Evolutionary conservation across 1,139 yeast species (phyloP).

Genomic region (Lodderomyces theae): DNA sequence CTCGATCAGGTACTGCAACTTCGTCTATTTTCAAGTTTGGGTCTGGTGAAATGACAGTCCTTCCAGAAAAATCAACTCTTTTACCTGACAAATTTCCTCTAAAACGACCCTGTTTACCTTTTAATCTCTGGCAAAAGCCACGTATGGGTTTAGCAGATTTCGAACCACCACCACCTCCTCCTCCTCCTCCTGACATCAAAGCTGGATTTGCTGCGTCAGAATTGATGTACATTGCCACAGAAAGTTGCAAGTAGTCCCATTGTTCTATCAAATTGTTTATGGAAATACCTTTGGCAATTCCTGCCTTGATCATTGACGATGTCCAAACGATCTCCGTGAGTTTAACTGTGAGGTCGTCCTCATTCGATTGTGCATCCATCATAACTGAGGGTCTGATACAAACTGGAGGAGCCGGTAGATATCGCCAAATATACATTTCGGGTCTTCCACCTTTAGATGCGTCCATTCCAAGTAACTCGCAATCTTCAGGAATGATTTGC

Average conservation of each 20-base stretch:
- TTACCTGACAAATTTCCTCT: conserved; percentile 98
- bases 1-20: conserved; percentile 97
- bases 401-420: conserved; percentile 97
- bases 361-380: conserved; percentile 94
- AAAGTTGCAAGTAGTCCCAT: conserved; percentile 95
- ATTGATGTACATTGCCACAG: conserved; percentile 96
- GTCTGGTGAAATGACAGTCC: conserved; percentile 98
- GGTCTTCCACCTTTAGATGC: conserved; percentile 89
- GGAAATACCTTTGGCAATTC: conserved; percentile 91
- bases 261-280: conserved; percentile 94
- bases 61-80: conserved; percentile 96
- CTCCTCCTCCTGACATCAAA: conserved; percentile 58
- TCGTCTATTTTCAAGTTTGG: conserved; percentile 93
- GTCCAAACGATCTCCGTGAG: conserved; percentile 97
- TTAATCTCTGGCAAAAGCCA: conserved; percentile 94
- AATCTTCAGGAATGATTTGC: conserved; percentile 80
- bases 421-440: conserved; percentile 95
- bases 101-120: conserved; percentile 98
- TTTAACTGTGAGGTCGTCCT: conserved; percentile 95
- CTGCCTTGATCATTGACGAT: conserved; percentile 86
- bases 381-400: conserved; percentile 96
- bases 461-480: conserved; percentile 90
- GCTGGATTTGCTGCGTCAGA: conserved; percentile 92
- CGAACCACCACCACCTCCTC: conserved; percentile 53
- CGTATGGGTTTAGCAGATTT: conserved; percentile 78